A percentile compares a stretch with the other conserved stretches of the same genome.
Conservation (phyloP, 768 basidiomycete genomes). For the Auriscalpium orientale region DNA sequence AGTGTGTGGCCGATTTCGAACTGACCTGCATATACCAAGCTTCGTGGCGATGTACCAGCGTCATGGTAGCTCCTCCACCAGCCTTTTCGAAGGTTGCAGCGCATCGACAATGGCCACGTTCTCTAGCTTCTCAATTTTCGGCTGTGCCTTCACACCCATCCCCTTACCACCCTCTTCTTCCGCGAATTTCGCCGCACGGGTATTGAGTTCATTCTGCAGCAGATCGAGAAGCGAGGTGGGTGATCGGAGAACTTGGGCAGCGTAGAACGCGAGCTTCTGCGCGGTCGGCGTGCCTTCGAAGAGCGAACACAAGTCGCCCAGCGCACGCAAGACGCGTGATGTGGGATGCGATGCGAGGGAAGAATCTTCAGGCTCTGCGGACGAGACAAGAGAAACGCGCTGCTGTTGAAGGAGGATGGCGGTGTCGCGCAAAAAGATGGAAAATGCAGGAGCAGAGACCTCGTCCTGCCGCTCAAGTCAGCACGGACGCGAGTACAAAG, state of each 20-base stretch:
- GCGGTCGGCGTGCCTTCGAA: constrained; percentile 29
- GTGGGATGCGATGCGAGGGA: constrained; percentile 27
- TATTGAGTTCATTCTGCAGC: not conserved
- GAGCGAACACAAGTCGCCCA: constrained; percentile 48
- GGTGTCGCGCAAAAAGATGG: constrained; percentile 51
- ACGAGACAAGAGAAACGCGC: constrained; percentile 19
- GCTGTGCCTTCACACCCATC: too few species aligned
- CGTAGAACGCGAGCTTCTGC: constrained; percentile 66
- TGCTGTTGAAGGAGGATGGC: constrained; percentile 44
- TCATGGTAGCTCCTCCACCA: too few species aligned
- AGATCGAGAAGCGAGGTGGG: not conserved
- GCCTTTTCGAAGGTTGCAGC: too few species aligned
- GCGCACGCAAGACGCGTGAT: constrained; percentile 37
- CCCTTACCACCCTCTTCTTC: too few species aligned
- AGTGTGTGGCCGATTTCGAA: too few species aligned
- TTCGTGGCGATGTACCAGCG: too few species aligned
- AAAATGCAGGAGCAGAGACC: constrained; percentile 35
- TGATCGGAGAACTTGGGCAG: constrained; percentile 37
- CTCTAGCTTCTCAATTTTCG: too few species aligned
- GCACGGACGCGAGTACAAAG: not conserved
- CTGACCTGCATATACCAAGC: too few species aligned
- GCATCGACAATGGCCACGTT: too few species aligned
- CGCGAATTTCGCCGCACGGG: not conserved
- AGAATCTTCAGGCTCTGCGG: not conserved
- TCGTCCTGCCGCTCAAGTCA: constrained; percentile 14